These are phyloP conservation scores for Nemania abortiva DNA, from an alignment of 2,329 filamentous ascomycete species.

Conservation along the genomic window DNA sequence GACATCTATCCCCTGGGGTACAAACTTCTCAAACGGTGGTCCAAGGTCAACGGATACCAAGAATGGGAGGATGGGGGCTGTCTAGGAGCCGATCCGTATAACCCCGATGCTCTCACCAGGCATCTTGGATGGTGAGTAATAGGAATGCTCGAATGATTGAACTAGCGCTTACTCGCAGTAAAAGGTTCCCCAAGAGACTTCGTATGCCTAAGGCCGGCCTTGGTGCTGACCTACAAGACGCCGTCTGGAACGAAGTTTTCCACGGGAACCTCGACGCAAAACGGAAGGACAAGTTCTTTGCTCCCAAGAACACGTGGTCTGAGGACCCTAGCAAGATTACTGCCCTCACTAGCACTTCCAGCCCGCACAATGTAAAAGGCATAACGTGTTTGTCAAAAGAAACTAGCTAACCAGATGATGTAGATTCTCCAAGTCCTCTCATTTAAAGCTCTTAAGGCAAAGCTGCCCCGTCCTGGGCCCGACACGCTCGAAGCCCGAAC, in stretches of 20 bases:
- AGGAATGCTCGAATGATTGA: background rate
- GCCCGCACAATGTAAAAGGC: background rate
- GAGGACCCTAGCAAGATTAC: conserved; percentile 19
- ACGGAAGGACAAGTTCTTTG: conserved; percentile 5
- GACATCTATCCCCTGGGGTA: conserved; percentile 27
- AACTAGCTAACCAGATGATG: background rate
- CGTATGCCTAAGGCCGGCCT: conserved; percentile 25
- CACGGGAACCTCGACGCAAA: conserved; percentile 28
- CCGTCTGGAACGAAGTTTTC: conserved; percentile 30
- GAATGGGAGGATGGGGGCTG: conserved; percentile 31
- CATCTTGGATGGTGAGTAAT: conserved; percentile 33
- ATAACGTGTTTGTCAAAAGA: background rate
- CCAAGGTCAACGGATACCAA: conserved; percentile 3
- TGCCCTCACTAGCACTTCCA: background rate
- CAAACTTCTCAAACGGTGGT: conserved; percentile 32
- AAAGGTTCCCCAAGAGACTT: conserved; percentile 27
- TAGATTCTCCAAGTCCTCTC: conserved; percentile 13
- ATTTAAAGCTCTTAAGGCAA: conserved; percentile 7
- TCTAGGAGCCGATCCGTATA: conserved; percentile 27
- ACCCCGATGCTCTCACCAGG: conserved; percentile 15
- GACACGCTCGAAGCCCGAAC: conserved; percentile 12
- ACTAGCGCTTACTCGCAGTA: background rate
- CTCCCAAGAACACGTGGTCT: conserved; percentile 23
- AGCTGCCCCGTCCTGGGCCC: background rate
- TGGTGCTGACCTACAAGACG: conserved; percentile 33